Conservation (phyloP, 2,329 filamentous ascomycete genomes). For the Exophiala phaeomuriformis region DNA sequence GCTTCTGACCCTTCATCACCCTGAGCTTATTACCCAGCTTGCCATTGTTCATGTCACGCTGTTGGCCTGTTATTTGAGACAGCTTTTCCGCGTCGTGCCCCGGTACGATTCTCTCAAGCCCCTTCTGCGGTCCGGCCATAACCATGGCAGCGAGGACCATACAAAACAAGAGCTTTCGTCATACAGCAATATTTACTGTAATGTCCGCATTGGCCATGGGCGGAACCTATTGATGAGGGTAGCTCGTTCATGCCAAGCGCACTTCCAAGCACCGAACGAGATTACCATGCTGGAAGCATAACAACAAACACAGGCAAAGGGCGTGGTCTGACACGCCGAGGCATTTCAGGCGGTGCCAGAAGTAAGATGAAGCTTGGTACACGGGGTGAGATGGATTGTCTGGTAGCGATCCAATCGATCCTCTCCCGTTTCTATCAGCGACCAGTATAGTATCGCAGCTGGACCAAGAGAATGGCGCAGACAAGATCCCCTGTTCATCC, state of each 20-base stretch:
- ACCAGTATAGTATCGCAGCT: neutral
- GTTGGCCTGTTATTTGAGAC: too few species aligned
- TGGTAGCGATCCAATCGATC: neutral
- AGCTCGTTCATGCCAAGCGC: neutral
- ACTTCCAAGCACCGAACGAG: neutral
- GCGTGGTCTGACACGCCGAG: neutral
- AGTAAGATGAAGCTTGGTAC: slow-evolving; percentile 1
- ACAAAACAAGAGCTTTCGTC: neutral
- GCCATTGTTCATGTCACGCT: too few species aligned
- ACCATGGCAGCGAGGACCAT: too few species aligned
- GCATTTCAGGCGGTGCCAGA: neutral
- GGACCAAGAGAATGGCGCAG: neutral
- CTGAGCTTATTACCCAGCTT: too few species aligned
- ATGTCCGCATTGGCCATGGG: too few species aligned
- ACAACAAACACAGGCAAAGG: neutral
- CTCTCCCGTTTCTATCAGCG: neutral
- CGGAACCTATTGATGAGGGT: too few species aligned
- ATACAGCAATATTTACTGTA: neutral
- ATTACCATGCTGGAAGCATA: neutral
- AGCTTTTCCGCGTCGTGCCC: too few species aligned
- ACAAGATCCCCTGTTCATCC: neutral
- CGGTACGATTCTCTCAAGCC: too few species aligned
- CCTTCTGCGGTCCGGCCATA: too few species aligned
- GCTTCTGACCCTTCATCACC: too few species aligned
- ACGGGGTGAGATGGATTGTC: neutral